Evolutionary conservation across 139 green algal species (phyloP).

Genomic region (Coelastrella sp.): DNA sequence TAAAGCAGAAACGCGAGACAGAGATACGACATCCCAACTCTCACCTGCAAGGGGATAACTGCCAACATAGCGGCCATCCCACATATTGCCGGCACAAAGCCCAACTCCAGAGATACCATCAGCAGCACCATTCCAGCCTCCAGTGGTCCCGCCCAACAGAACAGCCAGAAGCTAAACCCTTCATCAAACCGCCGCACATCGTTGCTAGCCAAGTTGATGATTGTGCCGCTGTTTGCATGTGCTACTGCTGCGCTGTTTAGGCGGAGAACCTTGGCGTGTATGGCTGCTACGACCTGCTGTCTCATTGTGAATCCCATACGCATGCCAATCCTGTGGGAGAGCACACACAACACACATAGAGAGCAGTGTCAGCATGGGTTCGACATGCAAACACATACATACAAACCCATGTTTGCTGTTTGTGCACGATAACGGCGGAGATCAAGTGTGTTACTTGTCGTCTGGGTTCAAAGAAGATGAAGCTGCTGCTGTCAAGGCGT

Average conservation of each 20-base stretch:
- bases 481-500: too few relatives aligned
- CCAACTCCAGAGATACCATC: slow-evolving; percentile 80
- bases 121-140: slow-evolving; percentile 82
- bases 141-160: slow-evolving; percentile 69
- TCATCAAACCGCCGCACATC: slow-evolving; percentile 88
- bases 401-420: not conserved
- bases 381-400: too few relatives aligned
- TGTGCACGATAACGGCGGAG: not conserved
- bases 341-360: not conserved
- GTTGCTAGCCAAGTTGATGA: slow-evolving; percentile 75
- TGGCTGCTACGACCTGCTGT: slow-evolving; percentile 59
- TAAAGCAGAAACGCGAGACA: too few relatives aligned
- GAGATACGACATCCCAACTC: too few relatives aligned
- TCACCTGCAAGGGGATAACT: slow-evolving; percentile 80
- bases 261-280: slow-evolving; percentile 77
- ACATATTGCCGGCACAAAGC: slow-evolving; percentile 72
- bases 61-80: slow-evolving; percentile 73
- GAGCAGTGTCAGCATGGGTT: too few relatives aligned
- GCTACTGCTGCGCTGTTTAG: slow-evolving; percentile 79
- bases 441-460: not conserved
- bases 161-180: slow-evolving; percentile 76
- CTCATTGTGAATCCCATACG: slow-evolving; percentile 75
- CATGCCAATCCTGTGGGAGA: slow-evolving; percentile 76
- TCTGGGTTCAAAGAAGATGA: not conserved
- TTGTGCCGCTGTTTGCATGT: slow-evolving; percentile 60